These are phyloP conservation scores for Penicillium herquei DNA, from an alignment of 495 filamentous ascomycete species.

Conservation along the genomic window DNA sequence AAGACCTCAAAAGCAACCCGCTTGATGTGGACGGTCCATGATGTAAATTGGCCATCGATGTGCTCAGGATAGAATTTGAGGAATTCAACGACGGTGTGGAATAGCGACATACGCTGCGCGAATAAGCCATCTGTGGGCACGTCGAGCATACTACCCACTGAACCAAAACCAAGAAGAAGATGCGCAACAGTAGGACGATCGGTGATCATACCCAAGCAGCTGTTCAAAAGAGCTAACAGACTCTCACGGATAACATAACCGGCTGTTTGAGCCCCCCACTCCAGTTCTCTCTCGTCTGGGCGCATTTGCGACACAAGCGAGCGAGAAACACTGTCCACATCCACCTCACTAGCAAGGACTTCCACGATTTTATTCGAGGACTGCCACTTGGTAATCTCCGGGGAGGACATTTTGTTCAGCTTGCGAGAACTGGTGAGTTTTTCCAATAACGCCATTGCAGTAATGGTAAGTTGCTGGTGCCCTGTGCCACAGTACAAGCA, in stretches of 20 bases:
- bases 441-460: conserved; percentile 75
- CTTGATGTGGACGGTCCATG: conserved; percentile 73
- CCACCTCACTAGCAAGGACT: conserved; percentile 67
- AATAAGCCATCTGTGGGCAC: conserved; percentile 64
- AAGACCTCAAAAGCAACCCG: conserved; percentile 75
- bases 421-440: conserved; percentile 80
- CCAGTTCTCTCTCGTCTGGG: conserved; percentile 59
- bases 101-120: conserved; percentile 65
- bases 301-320: conserved; percentile 66
- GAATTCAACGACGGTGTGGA: conserved; percentile 74
- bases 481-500: conserved; percentile 81
- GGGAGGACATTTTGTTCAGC: conserved; percentile 56
- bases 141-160: conserved; percentile 62
- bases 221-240: conserved; percentile 79
- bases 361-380: conserved; percentile 75
- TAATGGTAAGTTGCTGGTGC: conserved; percentile 70
- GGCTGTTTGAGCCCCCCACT: conserved; percentile 57
- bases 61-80: conserved; percentile 60
- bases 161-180: conserved; percentile 82
- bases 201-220: conserved; percentile 66
- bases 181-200: conserved; percentile 82
- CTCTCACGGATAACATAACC: conserved; percentile 74
- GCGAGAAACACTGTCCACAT: conserved; percentile 65
- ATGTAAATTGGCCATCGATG: conserved; percentile 58
- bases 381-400: conserved; percentile 48